These are phyloP conservation scores for Skeletonema grethae DNA, from an alignment of 108 stramenopile species.

Conservation along the genomic window DNA sequence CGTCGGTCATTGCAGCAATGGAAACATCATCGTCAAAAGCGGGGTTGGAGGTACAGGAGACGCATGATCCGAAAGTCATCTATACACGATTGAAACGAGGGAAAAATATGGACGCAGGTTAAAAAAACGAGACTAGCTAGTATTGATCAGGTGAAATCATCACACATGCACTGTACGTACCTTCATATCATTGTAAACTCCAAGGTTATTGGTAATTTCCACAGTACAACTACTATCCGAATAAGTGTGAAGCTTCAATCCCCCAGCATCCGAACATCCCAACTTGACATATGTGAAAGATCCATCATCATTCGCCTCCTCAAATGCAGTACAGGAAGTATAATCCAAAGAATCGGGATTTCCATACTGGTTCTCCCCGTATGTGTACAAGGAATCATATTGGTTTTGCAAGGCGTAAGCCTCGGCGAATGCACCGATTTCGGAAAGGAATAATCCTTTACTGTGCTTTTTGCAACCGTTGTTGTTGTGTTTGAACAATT, in stretches of 20 bases:
- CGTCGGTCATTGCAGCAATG: conserved; percentile 2
- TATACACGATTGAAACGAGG: neutral
- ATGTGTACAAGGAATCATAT: conserved; percentile 21
- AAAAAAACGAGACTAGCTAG: neutral
- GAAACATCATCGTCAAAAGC: conserved; percentile 15
- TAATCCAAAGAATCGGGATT: conserved; percentile 29
- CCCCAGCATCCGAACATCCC: conserved; percentile 33
- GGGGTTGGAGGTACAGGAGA: conserved; percentile 35
- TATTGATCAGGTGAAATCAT: neutral
- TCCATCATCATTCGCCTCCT: conserved; percentile 33
- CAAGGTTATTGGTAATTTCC: conserved; percentile 33
- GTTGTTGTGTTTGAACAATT: conserved; percentile 35
- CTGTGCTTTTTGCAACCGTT: conserved; percentile 34
- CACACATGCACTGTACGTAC: conserved; percentile 1
- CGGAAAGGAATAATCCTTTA: conserved; percentile 32
- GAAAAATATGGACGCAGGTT: neutral
- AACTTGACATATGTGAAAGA: conserved; percentile 43
- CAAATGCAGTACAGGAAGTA: conserved; percentile 23
- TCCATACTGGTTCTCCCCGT: conserved; percentile 37
- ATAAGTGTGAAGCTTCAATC: conserved; percentile 33
- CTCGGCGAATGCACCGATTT: conserved; percentile 38
- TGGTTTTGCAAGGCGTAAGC: conserved; percentile 41
- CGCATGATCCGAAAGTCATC: conserved; percentile 35
- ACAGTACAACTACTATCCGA: conserved; percentile 26
- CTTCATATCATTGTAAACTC: conserved; percentile 52